Conservation (phyloP, 179 eudicot species). For the Dionaea muscipula region DNA sequence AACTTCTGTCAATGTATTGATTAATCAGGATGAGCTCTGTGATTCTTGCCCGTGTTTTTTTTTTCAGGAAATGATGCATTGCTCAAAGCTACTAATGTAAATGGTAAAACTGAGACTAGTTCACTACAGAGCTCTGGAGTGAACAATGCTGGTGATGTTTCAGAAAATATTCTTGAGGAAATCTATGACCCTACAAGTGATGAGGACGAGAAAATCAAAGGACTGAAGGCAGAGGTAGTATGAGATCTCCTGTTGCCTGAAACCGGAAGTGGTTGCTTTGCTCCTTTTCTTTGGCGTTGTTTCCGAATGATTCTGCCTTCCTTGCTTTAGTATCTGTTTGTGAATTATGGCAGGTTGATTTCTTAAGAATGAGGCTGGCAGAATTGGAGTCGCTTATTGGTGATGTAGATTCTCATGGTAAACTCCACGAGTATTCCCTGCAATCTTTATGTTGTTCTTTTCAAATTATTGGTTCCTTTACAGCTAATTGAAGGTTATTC, state of each 20-base stretch:
- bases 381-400: conserved; percentile 43
- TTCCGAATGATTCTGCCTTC: conserved; percentile 5
- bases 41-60: conserved; percentile 15
- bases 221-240: conserved; percentile 52
- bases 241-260: conserved; percentile 11
- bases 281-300: too few relatives aligned
- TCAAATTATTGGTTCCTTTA: conserved; percentile 8
- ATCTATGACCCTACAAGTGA: conserved; percentile 13
- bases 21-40: conserved; percentile 14
- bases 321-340: not conserved
- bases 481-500: conserved; percentile 2
- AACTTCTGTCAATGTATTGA: conserved; percentile 20
- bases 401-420: conserved; percentile 25
- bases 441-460: conserved; percentile 1
- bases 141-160: conserved; percentile 13
- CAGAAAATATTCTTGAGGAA: conserved; percentile 20
- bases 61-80: conserved; percentile 9
- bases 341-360: conserved; percentile 33
- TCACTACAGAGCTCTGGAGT: conserved; percentile 15
- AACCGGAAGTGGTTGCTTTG: too few relatives aligned
- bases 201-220: conserved; percentile 27
- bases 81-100: conserved; percentile 16
- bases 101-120: conserved; percentile 14
- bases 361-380: conserved; percentile 39
- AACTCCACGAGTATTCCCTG: conserved; percentile 7